Evolutionary conservation across 139 green algal species (phyloP).

Genomic region (Raphidocelis subcapitata): DNA sequence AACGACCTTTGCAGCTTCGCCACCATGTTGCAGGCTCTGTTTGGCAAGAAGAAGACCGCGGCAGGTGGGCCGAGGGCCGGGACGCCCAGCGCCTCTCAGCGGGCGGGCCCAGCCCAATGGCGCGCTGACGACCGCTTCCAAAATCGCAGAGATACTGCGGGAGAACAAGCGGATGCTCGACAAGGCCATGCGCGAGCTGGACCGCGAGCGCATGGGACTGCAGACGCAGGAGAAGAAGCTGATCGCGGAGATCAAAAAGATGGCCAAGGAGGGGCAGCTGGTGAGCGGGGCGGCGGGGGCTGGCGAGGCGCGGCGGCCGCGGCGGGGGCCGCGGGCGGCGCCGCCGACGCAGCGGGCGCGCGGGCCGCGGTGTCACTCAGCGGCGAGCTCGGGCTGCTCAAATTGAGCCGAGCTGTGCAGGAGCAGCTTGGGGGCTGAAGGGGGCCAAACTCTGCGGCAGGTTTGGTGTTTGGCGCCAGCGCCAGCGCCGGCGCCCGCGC

Average conservation of each 20-base stretch:
- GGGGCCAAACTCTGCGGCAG: too few species aligned
- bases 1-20: too few species aligned
- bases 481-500: too few species aligned
- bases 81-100: not conserved
- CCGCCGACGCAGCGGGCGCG: too few species aligned
- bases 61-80: conserved; percentile 36
- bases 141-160: conserved; percentile 85
- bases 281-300: conserved; percentile 35
- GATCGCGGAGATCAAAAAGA: conserved; percentile 97
- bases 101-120: not conserved
- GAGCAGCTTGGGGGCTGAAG: too few species aligned
- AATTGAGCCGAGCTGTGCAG: too few species aligned
- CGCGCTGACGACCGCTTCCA: not conserved
- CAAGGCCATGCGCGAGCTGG: conserved; percentile 95
- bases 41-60: conserved; percentile 81
- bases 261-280: conserved; percentile 96
- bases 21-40: conserved; percentile 64
- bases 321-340: too few species aligned
- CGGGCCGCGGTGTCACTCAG: too few species aligned
- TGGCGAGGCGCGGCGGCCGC: not conserved
- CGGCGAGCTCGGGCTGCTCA: too few species aligned
- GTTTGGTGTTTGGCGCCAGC: too few species aligned
- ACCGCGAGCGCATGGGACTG: conserved; percentile 73
- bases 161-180: conserved; percentile 99
- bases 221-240: conserved; percentile 88